phyloP scores from a whole-genome alignment of 2,329 filamentous ascomycete species.

The Aspergillus ochraceus region DNA sequence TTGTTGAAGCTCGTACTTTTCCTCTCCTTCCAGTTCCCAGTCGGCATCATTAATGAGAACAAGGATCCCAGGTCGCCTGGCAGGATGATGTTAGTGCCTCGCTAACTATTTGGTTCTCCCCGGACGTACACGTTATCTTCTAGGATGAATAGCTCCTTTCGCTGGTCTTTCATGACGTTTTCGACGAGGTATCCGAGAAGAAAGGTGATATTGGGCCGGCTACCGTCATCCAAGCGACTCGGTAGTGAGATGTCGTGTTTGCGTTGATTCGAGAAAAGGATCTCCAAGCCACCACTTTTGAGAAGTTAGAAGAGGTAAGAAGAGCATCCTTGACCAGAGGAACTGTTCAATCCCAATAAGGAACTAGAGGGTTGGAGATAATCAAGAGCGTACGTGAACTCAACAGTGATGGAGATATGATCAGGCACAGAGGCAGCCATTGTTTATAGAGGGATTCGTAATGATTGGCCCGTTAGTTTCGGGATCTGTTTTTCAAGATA shows the following conservation, averaged over 20 bases:
- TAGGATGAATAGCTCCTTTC: conserved; percentile 86
- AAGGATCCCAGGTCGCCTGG: conserved; percentile 87
- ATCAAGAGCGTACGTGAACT: conserved; percentile 63
- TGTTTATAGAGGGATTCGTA: neutral
- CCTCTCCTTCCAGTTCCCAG: conserved; percentile 97
- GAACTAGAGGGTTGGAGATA: neutral
- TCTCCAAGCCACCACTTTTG: conserved; percentile 81
- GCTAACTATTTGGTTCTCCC: neutral
- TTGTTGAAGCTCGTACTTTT: conserved; percentile 77
- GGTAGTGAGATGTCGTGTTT: conserved; percentile 72
- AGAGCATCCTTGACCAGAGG: conserved; percentile 1
- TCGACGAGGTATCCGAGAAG: conserved; percentile 78
- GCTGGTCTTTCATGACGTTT: conserved; percentile 78
- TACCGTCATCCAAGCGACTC: conserved; percentile 57
- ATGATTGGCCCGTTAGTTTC: neutral
- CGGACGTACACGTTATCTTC: conserved; percentile 79
- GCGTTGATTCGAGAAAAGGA: conserved; percentile 83
- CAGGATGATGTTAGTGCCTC: neutral
- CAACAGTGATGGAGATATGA: conserved; percentile 63
- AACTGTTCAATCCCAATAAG: neutral
- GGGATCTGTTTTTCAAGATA: neutral
- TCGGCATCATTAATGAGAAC: conserved; percentile 97
- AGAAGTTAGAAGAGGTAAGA: conserved; percentile 12
- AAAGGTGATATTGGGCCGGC: conserved; percentile 67
- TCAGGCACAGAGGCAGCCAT: conserved; percentile 11